Base-by-base conservation (phyloP, 805 yeast species). In the Kazachstania taianensis region DNA sequence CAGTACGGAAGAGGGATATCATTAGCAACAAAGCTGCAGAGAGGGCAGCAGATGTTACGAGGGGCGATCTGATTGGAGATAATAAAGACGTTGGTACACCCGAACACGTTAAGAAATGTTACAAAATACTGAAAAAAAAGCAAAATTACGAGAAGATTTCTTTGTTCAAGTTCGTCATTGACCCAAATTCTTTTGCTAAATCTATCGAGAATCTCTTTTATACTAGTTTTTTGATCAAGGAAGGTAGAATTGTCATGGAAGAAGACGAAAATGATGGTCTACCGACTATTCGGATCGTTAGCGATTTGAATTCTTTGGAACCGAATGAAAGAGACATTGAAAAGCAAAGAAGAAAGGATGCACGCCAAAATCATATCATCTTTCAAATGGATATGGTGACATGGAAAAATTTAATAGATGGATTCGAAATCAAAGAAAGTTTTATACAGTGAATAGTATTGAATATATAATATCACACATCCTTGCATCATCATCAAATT, bases 201-300 rank as follows among this genome's bases (percentile, higher is more conserved):
- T 72, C 86, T 1, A 77, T 87, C 2, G 96, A 89, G 54, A 85
- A 84, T 51, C 59, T 89, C 48, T 87, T 87, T 49, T 82, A 78
- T 49, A 69, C 83, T 0, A 81, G 94, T 52, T 86, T 87, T 49
- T 60, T 89, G 30, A 72, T 85, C 2, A 72, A 78, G 47, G 94
- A 83, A 48, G 86, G 82, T 1, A 73, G 66, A 45, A 56, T 85
- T 24, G 59, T 63, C 17, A 45, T 85, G 16, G 72, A 65, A n/a
- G 67, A 65, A 31, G 76, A 72, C 38, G 62, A 61, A 3, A 67
- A 67, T n/a, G 67, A 67, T 13, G 69, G 67, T 0, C 63, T 61
- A 38, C 70, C 78, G 1, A 55, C 62, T 20, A 52, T 66, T 20
- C 55, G 63, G 9, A 46, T 54, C 5, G 56, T 61, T 34, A 32